These are phyloP conservation scores for Boletus rufocinnamomeus DNA, from an alignment of 768 basidiomycete species.

Conservation along the genomic window DNA sequence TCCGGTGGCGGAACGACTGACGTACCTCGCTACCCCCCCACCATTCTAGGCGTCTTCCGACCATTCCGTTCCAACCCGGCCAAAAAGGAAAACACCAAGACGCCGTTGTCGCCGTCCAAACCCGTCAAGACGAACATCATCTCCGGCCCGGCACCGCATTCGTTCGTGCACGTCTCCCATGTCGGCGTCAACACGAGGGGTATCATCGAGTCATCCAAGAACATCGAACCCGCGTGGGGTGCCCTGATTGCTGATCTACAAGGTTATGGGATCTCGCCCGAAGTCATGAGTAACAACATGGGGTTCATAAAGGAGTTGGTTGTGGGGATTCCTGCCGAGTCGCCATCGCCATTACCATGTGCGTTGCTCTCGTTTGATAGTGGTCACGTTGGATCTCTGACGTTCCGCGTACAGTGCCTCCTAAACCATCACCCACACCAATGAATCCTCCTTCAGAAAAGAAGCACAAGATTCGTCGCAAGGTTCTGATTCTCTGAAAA, in stretches of 20 bases:
- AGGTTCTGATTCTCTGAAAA: slow-evolving; percentile 32
- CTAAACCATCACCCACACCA: slow-evolving; percentile 11
- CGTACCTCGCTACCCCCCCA: too few species aligned
- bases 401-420: slow-evolving; percentile 6
- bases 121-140: slow-evolving; percentile 43
- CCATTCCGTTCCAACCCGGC: slow-evolving; percentile 31
- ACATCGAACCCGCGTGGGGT: slow-evolving; percentile 56
- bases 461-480: slow-evolving; percentile 36
- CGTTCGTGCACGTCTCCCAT: slow-evolving; percentile 69
- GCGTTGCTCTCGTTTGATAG: slow-evolving; percentile 4
- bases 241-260: slow-evolving; percentile 45
- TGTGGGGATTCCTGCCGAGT: slow-evolving; percentile 8
- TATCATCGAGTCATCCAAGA: slow-evolving; percentile 53
- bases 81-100: slow-evolving; percentile 31
- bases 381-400: slow-evolving; percentile 2
- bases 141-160: slow-evolving; percentile 57
- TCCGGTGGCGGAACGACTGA: slow-evolving; percentile 5
- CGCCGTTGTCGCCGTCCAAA: slow-evolving; percentile 43
- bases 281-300: slow-evolving; percentile 33
- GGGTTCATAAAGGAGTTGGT: slow-evolving; percentile 40
- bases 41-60: slow-evolving; percentile 26
- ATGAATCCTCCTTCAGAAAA: slow-evolving; percentile 21
- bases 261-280: slow-evolving; percentile 39
- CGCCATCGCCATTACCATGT: slow-evolving; percentile 15
- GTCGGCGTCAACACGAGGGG: slow-evolving; percentile 57